phyloP scores from a whole-genome alignment of 2,329 filamentous ascomycete species.

The Talaromyces sp. region DNA sequence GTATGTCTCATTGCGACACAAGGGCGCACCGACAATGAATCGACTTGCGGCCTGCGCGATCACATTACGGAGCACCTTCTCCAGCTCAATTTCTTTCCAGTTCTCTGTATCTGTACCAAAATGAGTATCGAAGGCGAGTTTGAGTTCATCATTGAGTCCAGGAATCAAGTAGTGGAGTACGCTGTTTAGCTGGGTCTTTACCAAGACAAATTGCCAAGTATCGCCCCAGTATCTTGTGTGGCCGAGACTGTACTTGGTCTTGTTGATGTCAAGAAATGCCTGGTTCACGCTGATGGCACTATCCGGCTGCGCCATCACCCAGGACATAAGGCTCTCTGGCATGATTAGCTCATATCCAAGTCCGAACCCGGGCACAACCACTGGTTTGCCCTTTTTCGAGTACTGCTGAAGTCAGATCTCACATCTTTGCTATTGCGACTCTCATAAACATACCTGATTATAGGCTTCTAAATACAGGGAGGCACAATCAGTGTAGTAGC shows the following conservation, averaged over 20 bases:
- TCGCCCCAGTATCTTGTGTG: slow-evolving; percentile 29
- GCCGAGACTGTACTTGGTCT: slow-evolving; percentile 34
- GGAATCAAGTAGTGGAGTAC: slow-evolving; percentile 15
- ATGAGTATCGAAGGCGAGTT: slow-evolving; percentile 17
- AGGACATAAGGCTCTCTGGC: slow-evolving; percentile 36
- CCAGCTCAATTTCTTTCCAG: slow-evolving; percentile 20
- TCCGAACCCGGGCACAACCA: slow-evolving; percentile 38
- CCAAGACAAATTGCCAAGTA: slow-evolving; percentile 22
- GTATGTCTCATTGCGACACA: slow-evolving; percentile 16
- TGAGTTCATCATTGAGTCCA: slow-evolving; percentile 19
- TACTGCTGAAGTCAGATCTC: slow-evolving; percentile 27
- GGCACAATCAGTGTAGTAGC: background rate
- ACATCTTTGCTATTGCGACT: background rate
- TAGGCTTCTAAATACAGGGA: background rate
- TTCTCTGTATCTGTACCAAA: slow-evolving; percentile 18
- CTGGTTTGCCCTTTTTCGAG: slow-evolving; percentile 36
- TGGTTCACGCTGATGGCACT: slow-evolving; percentile 26
- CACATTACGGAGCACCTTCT: slow-evolving; percentile 20
- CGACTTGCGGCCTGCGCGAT: slow-evolving; percentile 22
- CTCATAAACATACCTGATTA: background rate
- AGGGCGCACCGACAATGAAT: slow-evolving; percentile 23
- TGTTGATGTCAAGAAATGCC: slow-evolving; percentile 37
- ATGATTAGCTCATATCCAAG: slow-evolving; percentile 39
- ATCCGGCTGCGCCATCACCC: slow-evolving; percentile 38
- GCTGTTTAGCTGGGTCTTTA: slow-evolving; percentile 19